Evolutionary conservation across 345 rosid species (phyloP), one percentile per base, ranked within the genome.

Genomic region (Acer campestre): DNA sequence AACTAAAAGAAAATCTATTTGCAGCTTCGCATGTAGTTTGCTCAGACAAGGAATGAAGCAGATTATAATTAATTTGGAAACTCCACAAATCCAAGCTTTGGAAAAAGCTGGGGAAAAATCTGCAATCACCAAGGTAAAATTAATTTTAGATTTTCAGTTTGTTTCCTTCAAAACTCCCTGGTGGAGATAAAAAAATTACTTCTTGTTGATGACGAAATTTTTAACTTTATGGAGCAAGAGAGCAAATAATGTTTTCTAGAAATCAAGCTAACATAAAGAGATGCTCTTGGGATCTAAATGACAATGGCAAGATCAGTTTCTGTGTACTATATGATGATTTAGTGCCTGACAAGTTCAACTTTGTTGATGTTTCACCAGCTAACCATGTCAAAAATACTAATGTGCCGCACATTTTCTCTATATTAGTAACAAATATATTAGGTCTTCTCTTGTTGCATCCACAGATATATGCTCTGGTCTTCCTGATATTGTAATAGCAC

Each of bases 31-130:
- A 29, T 93, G 98, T 88, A 93, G 98, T 81, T 86, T 95, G 87
- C 95, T 95, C 67, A 89, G 98, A 81, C 98, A 89, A 90, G 98
- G 93, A 76, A 95, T 95, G 98, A 88, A 90, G 82, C 98, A 95
- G 88, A 88, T 93, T 64, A 77, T 95, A 82, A 93, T 95, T 82
- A 89, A 77, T 78, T 84, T 95, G 81, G 98, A 93, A 73, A 81
- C 67, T 64, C 93, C 93, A 25, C 92, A 91, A 46, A 90, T 95
- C 81, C 85, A 74, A 61, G 85, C 80, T 67, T 83, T 91, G 74
- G 98, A 93, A 64, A 93, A 89, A 86, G 80, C 89, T 0, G 97
- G 91, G 71, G 93, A 88, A 10, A 91, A 95, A 82, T 31, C 78
- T 75, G 90, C 79, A 38, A 72, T 93, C 76, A 73, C 78, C 70